These are phyloP conservation scores for Debaryomyces castellii DNA, from an alignment of 805 yeast species.

Conservation along the genomic window DNA sequence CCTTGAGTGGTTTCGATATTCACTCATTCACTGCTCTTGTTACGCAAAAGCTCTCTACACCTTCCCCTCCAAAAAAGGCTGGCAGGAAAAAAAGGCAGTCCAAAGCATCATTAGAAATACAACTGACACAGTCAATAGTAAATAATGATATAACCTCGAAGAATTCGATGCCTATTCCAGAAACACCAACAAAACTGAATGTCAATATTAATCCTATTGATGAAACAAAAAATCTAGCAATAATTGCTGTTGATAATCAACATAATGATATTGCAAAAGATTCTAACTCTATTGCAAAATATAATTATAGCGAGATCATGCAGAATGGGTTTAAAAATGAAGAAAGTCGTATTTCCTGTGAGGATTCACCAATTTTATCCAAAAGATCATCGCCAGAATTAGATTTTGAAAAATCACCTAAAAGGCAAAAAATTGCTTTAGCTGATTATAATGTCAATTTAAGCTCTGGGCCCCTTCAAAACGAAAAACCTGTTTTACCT, in stretches of 20 bases:
- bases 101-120: neutral
- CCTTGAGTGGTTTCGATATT: conserved; percentile 17
- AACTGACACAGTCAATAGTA: neutral
- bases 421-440: neutral
- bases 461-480: neutral
- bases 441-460: neutral
- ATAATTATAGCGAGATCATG: conserved; percentile 2
- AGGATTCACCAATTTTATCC: neutral
- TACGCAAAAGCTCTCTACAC: conserved; percentile 17
- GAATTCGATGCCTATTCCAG: neutral
- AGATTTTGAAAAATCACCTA: neutral
- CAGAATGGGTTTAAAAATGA: conserved; percentile 2
- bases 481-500: neutral
- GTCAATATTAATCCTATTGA: no score
- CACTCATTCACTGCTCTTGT: conserved; percentile 27
- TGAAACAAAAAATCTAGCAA: no score
- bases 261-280: neutral
- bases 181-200: neutral
- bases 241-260: no score
- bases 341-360: conserved; percentile 1
- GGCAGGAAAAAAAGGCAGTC: conserved; percentile 4
- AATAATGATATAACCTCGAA: neutral
- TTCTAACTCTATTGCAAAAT: neutral
- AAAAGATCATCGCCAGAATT: neutral
- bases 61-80: conserved; percentile 7